Base-by-base conservation (phyloP, 768 basidiomycete genomes). In the Trametes coccinea region DNA sequence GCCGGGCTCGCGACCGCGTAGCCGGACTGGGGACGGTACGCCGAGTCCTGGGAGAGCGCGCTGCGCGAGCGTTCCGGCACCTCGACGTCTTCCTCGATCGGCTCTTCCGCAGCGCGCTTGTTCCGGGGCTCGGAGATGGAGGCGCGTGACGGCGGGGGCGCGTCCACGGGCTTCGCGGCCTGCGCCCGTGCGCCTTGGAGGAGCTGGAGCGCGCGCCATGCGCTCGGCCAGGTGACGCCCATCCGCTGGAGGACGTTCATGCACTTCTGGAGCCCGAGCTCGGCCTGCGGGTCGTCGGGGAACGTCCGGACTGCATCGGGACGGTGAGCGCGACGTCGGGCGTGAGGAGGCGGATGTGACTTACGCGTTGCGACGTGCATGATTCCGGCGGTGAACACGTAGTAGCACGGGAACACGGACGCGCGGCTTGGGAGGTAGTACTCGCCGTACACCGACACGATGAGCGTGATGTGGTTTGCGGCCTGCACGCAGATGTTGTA, bases 351-450 rank as follows among this genome's bases (percentile, higher is more conserved):
- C 10, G 30, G 3, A 17, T 30, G 2, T 11, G 17, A 53, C 47
- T 59, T 68, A 93, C 90, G 73, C 43, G 78, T 86, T 2, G 85
- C 85, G 48, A 90, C 83, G 67, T 92, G 91, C 88, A 89, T 90
- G 54, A 92, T 84, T 59, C 84, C 84, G 14, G 90, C 89, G 2
- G 87, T 87, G 75, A 93, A 93, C 14, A 90, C 78, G 67, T 91
- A 92, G 69, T 91, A 93, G 67, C 83, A 87, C 31, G 90, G 74
- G 70, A 90, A 92, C 4, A 86, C 87, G 1, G 90, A 76, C 16
- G 84, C 84, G 13, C 82, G 81, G 50, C 80, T 79, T 59, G 90
- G 76, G 45, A 81, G 77, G 72, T 88, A 88, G 37, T 78, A 81
- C 66, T 89, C 85, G 31, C 79, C 78, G 72, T 89, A 93, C 4